Evolutionary conservation across 441 rosid genomes (phyloP), one percentile per base, ranked within the genome.

Genomic region (Erodium chrysanthum): DNA sequence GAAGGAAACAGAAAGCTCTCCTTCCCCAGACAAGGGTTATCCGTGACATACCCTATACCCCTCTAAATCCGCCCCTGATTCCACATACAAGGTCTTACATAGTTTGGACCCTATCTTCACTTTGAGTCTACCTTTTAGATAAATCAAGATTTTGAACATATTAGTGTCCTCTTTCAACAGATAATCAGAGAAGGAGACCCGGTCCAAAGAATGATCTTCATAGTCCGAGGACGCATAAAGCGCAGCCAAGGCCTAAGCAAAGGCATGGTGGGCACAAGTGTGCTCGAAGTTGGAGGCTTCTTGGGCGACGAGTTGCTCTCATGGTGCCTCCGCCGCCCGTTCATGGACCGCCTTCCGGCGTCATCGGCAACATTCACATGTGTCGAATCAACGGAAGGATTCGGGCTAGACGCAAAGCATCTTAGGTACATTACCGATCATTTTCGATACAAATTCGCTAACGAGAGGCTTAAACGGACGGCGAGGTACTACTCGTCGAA

Each of bases 141-240:
- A 42, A 42, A 42, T 42, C 1, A 7, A 7, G 9, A 7, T 42
- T 14, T 44, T 11, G 3, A 14, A 11, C 37, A 35, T 3, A 31
- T 20, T 18, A 0, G 12, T 14, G n/a, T 14, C 15, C 0, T 11
- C 14, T 14, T 4, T 22, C 46, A 44, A 64, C 77, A 87, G 90
- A 77, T 84, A 66, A 85, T 85, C 8, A 81, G 86, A 76, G 93
- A 88, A 79, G 93, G 90, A 50, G 90, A 88, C 22, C 87, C 88
- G 0, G 90, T 83, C 66, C 80, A 77, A 46, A 75, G 87, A 58
- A 83, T 88, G 83, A 63, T 83, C 27, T 85, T 88, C 73, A 68
- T 88, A 0, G 79, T 88, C 15, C 81, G 70, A 0, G 90, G 93
- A 7, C 77, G 77, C 11, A 72, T 88, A 52, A 83, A 72, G 44